Conservation (phyloP, 2,329 filamentous ascomycete genomes). For the Simplicillium sp. region DNA sequence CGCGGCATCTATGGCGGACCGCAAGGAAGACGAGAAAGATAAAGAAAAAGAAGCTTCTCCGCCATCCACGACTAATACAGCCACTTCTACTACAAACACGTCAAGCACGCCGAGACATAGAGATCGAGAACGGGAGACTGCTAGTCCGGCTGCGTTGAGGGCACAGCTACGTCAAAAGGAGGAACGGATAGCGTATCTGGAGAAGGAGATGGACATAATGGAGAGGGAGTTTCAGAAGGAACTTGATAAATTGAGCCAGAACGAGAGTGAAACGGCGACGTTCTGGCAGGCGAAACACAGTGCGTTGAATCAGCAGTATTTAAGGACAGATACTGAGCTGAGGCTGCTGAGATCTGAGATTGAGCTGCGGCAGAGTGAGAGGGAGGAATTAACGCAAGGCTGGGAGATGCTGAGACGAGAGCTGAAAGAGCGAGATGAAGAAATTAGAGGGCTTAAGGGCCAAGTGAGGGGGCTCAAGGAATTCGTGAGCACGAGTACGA, state of each 20-base stretch:
- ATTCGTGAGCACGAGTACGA: slow-evolving; percentile 59
- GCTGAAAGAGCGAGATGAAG: slow-evolving; percentile 41
- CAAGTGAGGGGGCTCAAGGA: slow-evolving; percentile 62
- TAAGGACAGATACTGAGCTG: slow-evolving; percentile 43
- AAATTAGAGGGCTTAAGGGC: slow-evolving; percentile 41
- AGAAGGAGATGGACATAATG: slow-evolving; percentile 42
- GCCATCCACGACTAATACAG: slow-evolving; percentile 14
- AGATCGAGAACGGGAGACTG: slow-evolving; percentile 16
- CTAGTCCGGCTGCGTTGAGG: slow-evolving; percentile 13
- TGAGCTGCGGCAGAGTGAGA: slow-evolving; percentile 35
- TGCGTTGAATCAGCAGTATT: slow-evolving; percentile 39
- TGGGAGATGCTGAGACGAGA: slow-evolving; percentile 37
- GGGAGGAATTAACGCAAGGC: slow-evolving; percentile 38
- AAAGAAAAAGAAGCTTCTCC: slow-evolving; percentile 6
- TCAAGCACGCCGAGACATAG: slow-evolving; percentile 7
- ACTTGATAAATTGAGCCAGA: slow-evolving; percentile 41
- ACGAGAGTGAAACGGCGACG: slow-evolving; percentile 44
- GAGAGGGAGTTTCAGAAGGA: slow-evolving; percentile 43
- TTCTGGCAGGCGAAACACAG: slow-evolving; percentile 51
- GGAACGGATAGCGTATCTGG: slow-evolving; percentile 39
- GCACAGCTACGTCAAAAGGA: slow-evolving; percentile 35
- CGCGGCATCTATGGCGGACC: slow-evolving; percentile 25
- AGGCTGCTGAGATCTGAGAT: slow-evolving; percentile 39
- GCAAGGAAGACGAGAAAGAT: slow-evolving; percentile 19
- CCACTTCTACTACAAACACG: slow-evolving; percentile 5